A percentile compares a stretch with the other conserved stretches of the same genome.
Evolutionary conservation across 352 stramenopile genomes (phyloP).

Genomic region (Plasmopara halstedii): DNA sequence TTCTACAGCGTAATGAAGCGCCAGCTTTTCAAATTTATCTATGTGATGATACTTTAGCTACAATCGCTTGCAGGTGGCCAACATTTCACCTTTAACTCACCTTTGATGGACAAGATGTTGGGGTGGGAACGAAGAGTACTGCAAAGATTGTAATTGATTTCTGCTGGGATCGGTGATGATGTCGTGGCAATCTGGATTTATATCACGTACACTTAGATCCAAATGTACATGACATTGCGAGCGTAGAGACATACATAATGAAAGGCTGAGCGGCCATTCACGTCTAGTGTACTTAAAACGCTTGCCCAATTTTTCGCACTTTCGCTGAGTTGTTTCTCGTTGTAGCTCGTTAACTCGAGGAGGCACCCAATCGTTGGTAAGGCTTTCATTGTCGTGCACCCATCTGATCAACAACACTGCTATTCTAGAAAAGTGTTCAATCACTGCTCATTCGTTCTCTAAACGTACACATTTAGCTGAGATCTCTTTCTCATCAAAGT

Average conservation of each 20-base stretch:
- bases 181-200: slow-evolving; percentile 15
- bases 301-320: slow-evolving; percentile 24
- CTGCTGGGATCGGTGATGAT: slow-evolving; percentile 2
- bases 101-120: slow-evolving; percentile 21
- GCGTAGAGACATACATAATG: slow-evolving; percentile 34
- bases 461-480: slow-evolving; percentile 8
- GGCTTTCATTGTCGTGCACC: slow-evolving; percentile 3
- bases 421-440: not conserved
- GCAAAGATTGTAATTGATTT: slow-evolving; percentile 17
- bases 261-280: slow-evolving; percentile 34
- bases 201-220: not conserved
- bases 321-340: slow-evolving; percentile 8
- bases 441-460: not conserved
- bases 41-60: not conserved
- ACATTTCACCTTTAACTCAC: slow-evolving; percentile 10
- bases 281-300: slow-evolving; percentile 28
- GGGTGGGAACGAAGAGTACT: slow-evolving; percentile 20
- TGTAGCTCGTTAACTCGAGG: slow-evolving; percentile 41
- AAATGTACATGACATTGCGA: not conserved
- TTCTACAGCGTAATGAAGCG: slow-evolving; percentile 46
- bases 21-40: slow-evolving; percentile 36
- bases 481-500: slow-evolving; percentile 27
- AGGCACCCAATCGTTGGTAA: slow-evolving; percentile 27
- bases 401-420: slow-evolving; percentile 1
- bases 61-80: not conserved